Percentiles rank a stretch among this genome's conserved stretches.
phyloP scores from a whole-genome alignment of 257 asterid species.

The Fraxinus pennsylvanica region DNA sequence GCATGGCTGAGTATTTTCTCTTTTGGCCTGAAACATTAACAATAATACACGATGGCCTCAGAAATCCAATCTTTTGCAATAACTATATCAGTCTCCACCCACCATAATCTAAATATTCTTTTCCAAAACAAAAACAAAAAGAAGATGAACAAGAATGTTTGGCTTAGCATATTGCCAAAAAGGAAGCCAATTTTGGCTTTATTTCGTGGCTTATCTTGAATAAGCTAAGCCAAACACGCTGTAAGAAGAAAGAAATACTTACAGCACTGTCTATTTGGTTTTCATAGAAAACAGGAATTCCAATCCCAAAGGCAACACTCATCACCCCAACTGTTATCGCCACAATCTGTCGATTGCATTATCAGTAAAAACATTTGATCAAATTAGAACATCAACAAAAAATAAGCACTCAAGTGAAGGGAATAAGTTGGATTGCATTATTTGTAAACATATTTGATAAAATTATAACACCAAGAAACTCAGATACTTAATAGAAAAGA shows the following conservation, averaged over 20 bases:
- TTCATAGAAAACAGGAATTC: conserved; percentile 90
- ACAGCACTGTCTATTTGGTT: conserved; percentile 85
- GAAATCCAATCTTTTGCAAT: background rate
- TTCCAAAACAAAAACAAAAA: background rate
- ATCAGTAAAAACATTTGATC: background rate
- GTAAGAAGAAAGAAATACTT: conserved; percentile 20
- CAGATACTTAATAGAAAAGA: no score
- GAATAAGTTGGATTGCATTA: background rate
- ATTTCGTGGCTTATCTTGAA: no score
- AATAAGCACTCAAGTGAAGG: background rate
- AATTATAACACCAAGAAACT: no score
- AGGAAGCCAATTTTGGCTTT: no score
- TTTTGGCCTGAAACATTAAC: conserved; percentile 60
- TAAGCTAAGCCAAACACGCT: no score
- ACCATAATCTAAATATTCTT: background rate
- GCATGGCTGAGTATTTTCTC: conserved; percentile 92
- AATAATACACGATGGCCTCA: background rate
- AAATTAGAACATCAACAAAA: background rate
- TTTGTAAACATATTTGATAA: no score
- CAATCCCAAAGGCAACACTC: conserved; percentile 87
- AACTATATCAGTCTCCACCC: background rate
- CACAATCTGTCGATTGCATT: conserved; percentile 49
- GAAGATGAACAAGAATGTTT: background rate
- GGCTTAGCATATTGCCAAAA: no score
- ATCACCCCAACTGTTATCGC: conserved; percentile 83